A percentile compares a stretch with the other conserved stretches of the same genome.
Evolutionary conservation across 495 filamentous ascomycete species (phyloP).

Genomic region (Penicillium maclennaniae): DNA sequence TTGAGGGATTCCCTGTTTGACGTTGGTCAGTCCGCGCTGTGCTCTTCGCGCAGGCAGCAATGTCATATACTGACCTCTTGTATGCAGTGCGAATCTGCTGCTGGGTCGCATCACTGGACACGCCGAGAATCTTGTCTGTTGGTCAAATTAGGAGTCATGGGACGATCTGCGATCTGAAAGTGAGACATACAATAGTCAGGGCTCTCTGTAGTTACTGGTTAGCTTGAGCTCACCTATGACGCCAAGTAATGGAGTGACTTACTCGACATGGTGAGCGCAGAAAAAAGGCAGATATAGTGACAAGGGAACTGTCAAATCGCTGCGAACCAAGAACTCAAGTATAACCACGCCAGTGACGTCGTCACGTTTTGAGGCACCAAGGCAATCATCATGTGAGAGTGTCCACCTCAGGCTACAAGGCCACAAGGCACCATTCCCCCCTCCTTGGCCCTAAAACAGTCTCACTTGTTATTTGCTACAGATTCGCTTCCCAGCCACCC

Average conservation of each 20-base stretch:
- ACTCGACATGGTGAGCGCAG: slow-evolving; percentile 23
- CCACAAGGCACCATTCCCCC: not conserved
- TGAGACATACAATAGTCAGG: slow-evolving; percentile 24
- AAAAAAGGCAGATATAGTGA: not conserved
- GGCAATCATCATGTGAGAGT: not conserved
- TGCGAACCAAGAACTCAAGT: not conserved
- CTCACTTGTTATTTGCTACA: not conserved
- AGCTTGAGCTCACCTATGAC: not conserved
- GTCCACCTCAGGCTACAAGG: not conserved
- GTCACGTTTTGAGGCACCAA: slow-evolving; percentile 5
- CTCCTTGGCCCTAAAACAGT: not conserved
- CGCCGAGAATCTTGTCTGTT: slow-evolving; percentile 63
- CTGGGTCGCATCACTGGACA: slow-evolving; percentile 68
- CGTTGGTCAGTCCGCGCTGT: slow-evolving; percentile 1
- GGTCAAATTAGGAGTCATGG: slow-evolving; percentile 1
- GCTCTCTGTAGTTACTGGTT: slow-evolving; percentile 2
- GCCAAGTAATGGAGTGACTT: not conserved
- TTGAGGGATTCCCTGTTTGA: slow-evolving; percentile 76
- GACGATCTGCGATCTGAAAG: not conserved
- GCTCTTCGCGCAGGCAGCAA: not conserved
- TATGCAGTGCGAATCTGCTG: slow-evolving; percentile 93
- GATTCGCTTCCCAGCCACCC: not conserved
- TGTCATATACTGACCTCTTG: slow-evolving; percentile 59
- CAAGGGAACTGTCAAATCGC: not conserved
- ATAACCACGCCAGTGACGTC: slow-evolving; percentile 20